Conservation (phyloP, 2,329 filamentous ascomycete species). For the Trichoderma breve region DNA sequence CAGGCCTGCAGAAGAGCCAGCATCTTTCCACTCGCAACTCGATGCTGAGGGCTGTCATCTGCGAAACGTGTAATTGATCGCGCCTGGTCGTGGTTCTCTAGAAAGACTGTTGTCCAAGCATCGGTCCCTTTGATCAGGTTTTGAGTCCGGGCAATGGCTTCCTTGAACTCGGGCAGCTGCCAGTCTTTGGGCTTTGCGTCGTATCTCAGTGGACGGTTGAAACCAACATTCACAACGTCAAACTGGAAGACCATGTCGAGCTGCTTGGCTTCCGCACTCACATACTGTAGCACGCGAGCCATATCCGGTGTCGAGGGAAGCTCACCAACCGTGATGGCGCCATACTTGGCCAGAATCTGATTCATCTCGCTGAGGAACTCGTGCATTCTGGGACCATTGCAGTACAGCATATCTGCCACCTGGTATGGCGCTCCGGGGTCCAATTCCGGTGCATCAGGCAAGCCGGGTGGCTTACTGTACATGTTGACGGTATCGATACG, state of each 20-base stretch:
- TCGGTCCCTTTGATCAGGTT: conserved; percentile 51
- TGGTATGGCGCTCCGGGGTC: conserved; percentile 49
- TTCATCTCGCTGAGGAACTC: conserved; percentile 68
- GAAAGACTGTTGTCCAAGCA: conserved; percentile 63
- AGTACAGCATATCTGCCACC: conserved; percentile 55
- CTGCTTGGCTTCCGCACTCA: conserved; percentile 56
- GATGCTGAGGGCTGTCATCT: conserved; percentile 47
- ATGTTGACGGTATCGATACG: conserved; percentile 74
- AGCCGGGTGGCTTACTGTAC: conserved; percentile 61
- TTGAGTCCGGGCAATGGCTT: conserved; percentile 49
- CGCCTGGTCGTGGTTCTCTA: conserved; percentile 65
- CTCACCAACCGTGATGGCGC: conserved; percentile 70
- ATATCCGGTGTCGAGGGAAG: conserved; percentile 61
- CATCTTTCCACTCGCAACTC: conserved; percentile 55
- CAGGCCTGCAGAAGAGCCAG: conserved; percentile 53
- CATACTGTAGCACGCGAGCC: conserved; percentile 56
- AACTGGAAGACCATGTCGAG: conserved; percentile 71
- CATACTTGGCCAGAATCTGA: conserved; percentile 56
- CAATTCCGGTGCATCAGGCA: conserved; percentile 57
- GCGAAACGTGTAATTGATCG: conserved; percentile 57
- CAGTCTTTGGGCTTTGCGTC: conserved; percentile 48
- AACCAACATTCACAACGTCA: conserved; percentile 61
- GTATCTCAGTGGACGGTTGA: conserved; percentile 50
- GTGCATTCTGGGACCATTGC: conserved; percentile 67
- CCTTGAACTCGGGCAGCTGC: conserved; percentile 48